A percentile compares a stretch with the other conserved stretches of the same genome.
Conservation (phyloP, 768 basidiomycete species). For the Coprinopsis strossmayeri region DNA sequence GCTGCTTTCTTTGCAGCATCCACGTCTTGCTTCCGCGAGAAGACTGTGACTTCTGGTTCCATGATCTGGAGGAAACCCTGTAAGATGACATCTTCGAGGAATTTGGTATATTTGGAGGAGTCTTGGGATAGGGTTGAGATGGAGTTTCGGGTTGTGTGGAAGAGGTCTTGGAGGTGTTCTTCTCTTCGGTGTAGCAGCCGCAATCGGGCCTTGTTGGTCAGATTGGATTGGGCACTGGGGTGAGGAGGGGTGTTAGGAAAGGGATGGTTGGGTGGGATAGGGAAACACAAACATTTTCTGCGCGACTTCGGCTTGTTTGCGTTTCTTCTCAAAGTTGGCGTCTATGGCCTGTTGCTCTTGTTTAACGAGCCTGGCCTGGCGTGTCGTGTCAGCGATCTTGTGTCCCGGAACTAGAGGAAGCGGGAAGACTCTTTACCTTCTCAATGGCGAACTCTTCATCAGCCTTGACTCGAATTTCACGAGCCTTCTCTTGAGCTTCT, state of each 20-base stretch:
- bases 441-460: constrained; percentile 99
- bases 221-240: constrained; percentile 82
- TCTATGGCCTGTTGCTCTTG: constrained; percentile 95
- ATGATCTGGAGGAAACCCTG: constrained; percentile 83
- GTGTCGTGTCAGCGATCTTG: neutral
- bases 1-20: constrained; percentile 57
- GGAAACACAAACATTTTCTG: constrained; percentile 82
- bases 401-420: neutral
- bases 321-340: constrained; percentile 91
- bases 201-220: constrained; percentile 94
- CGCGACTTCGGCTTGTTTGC: constrained; percentile 86
- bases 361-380: constrained; percentile 92
- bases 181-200: constrained; percentile 86
- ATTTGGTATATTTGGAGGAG: constrained; percentile 66
- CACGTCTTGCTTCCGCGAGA: constrained; percentile 62
- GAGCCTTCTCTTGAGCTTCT: constrained; percentile 94
- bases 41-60: constrained; percentile 64
- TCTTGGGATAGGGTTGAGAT: constrained; percentile 59
- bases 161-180: constrained; percentile 87
- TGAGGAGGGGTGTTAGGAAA: constrained; percentile 4
- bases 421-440: constrained; percentile 48
- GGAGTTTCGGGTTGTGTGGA: constrained; percentile 60
- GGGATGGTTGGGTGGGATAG: neutral
- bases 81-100: constrained; percentile 78
- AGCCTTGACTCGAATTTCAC: constrained; percentile 95